These are phyloP conservation scores for Exophiala aquamarina DNA, from an alignment of 2,329 filamentous ascomycete genomes.

Conservation along the genomic window DNA sequence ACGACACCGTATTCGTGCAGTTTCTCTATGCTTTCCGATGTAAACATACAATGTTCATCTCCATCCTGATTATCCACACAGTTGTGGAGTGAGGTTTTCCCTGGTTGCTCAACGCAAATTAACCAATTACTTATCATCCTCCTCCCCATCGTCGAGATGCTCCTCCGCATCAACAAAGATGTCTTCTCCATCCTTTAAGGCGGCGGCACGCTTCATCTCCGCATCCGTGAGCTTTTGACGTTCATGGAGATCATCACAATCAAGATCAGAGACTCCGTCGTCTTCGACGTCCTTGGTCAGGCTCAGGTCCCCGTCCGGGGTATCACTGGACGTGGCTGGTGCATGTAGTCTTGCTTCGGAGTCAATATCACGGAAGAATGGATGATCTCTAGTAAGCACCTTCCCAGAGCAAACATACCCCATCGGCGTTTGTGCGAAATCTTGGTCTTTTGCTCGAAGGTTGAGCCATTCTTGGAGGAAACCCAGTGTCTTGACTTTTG, in stretches of 20 bases:
- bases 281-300: neutral
- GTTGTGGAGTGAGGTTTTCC: too few relatives aligned
- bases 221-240: conserved; percentile 48
- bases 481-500: conserved; percentile 22
- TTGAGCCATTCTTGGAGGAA: conserved; percentile 37
- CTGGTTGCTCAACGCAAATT: too few relatives aligned
- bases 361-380: conserved; percentile 29
- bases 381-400: conserved; percentile 28
- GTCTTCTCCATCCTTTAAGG: conserved; percentile 26
- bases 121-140: too few relatives aligned
- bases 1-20: too few relatives aligned
- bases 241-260: conserved; percentile 9
- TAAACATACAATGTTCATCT: too few relatives aligned
- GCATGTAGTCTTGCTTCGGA: conserved; percentile 1
- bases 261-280: conserved; percentile 6
- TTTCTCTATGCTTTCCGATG: too few relatives aligned
- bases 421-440: conserved; percentile 36
- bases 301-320: neutral
- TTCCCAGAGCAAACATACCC: conserved; percentile 36
- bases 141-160: neutral
- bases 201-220: conserved; percentile 58
- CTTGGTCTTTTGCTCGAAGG: conserved; percentile 35
- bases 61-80: too few relatives aligned
- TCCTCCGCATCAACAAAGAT: neutral
- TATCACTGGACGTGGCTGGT: neutral